phyloP scores from a whole-genome alignment of 129 eudicot genomes.

The Deinandra increscens region DNA sequence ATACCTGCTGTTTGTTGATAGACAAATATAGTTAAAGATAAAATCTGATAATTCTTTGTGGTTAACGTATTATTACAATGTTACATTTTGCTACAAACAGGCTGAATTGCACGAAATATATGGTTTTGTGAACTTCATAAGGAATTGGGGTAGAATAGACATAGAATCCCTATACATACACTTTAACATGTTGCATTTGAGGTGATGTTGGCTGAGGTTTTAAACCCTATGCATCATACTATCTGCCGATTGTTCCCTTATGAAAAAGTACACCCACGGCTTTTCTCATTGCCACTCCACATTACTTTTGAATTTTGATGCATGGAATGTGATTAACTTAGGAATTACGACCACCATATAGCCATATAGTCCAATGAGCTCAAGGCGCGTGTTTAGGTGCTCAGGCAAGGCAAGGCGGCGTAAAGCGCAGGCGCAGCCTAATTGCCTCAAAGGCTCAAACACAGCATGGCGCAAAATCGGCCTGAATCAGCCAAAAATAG shows the following conservation, averaged over 20 bases:
- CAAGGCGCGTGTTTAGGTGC: too few species aligned
- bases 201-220: background rate
- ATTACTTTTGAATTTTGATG: background rate
- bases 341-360: background rate
- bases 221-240: background rate
- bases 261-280: background rate
- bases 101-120: background rate
- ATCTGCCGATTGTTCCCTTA: background rate
- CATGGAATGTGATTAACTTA: background rate
- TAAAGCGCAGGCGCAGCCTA: too few species aligned
- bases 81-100: constrained; percentile 6
- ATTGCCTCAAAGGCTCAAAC: too few species aligned
- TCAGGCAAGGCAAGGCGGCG: too few species aligned
- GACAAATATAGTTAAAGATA: background rate
- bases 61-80: background rate
- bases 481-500: too few species aligned
- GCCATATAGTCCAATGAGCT: background rate
- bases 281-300: background rate
- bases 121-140: constrained; percentile 5
- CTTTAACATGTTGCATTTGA: background rate
- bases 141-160: background rate
- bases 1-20: background rate
- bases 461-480: too few species aligned
- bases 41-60: background rate
- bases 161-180: background rate